These are phyloP conservation scores for Colletotrichum sojae DNA, from an alignment of 2,329 filamentous ascomycete genomes.

Conservation along the genomic window DNA sequence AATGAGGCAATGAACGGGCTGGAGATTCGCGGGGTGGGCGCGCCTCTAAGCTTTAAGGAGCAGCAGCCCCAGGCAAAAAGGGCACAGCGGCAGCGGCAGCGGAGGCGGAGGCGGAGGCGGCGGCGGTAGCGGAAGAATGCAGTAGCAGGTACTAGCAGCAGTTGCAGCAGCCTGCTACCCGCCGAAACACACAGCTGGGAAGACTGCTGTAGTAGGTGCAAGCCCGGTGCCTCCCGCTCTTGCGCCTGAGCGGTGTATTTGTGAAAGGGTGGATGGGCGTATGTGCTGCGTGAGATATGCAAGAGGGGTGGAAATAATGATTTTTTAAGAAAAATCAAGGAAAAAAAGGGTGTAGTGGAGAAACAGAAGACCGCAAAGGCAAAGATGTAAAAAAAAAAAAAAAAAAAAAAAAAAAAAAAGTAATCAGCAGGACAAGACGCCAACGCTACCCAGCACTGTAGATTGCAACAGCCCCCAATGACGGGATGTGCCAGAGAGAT, in stretches of 20 bases:
- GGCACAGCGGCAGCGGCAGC: neutral
- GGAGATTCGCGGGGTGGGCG: constrained; percentile 23
- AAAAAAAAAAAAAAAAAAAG: neutral
- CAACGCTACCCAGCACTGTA: neutral
- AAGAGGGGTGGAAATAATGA: constrained; percentile 1
- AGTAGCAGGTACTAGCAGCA: too few relatives aligned
- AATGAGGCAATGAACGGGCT: constrained; percentile 35
- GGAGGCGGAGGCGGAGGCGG: constrained; percentile 15
- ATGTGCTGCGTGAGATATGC: constrained; percentile 21
- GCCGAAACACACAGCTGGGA: constrained; percentile 30
- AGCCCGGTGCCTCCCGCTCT: constrained; percentile 23
- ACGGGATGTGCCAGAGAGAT: constrained; percentile 3
- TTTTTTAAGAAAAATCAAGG: neutral
- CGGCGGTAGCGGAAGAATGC: constrained; percentile 33
- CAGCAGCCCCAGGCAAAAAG: constrained; percentile 1
- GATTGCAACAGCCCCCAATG: constrained; percentile 14
- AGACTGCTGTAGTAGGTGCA: constrained; percentile 9
- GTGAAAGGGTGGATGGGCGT: neutral
- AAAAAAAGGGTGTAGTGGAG: constrained; percentile 4
- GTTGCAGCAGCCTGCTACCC: constrained; percentile 22
- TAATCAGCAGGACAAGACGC: constrained; percentile 10
- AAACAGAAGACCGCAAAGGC: neutral
- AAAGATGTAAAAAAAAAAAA: neutral
- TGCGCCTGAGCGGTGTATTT: constrained; percentile 16
- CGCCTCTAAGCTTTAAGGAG: constrained; percentile 34